These are phyloP conservation scores for Aplosporella prunicola DNA, from an alignment of 2,329 filamentous ascomycete species.

Conservation along the genomic window DNA sequence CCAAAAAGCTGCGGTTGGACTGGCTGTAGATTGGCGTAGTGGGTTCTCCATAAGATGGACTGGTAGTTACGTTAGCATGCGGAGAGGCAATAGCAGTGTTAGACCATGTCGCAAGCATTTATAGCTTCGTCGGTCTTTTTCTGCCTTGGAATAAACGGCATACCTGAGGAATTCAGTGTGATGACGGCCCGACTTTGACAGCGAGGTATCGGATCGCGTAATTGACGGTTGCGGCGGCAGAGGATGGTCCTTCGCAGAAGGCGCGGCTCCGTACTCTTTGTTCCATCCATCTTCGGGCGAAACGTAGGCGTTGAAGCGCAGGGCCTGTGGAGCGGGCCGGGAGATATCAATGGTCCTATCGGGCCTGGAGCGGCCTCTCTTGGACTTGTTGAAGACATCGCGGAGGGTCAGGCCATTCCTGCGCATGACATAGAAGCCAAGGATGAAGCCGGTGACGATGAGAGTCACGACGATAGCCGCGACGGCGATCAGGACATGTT, in stretches of 20 bases:
- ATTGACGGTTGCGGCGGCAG: slow-evolving; percentile 18
- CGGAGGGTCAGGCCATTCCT: slow-evolving; percentile 26
- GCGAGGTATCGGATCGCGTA: slow-evolving; percentile 15
- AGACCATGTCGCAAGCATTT: neutral
- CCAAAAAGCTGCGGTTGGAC: slow-evolving; percentile 2
- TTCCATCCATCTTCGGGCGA: neutral
- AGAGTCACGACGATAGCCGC: slow-evolving; percentile 33
- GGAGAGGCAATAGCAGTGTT: neutral
- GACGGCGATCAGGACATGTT: slow-evolving; percentile 31
- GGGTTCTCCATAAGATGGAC: too few relatives aligned
- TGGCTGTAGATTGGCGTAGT: neutral
- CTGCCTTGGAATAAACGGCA: neutral
- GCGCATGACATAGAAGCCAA: slow-evolving; percentile 29
- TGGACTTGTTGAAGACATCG: slow-evolving; percentile 5
- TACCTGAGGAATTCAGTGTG: slow-evolving; percentile 4
- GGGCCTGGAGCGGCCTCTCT: slow-evolving; percentile 1
- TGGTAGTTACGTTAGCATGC: slow-evolving; percentile 1
- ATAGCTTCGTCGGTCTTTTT: too few relatives aligned
- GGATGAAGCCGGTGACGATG: slow-evolving; percentile 27
- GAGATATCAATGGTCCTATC: slow-evolving; percentile 9
- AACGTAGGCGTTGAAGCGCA: slow-evolving; percentile 1
- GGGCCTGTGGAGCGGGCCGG: slow-evolving; percentile 1
- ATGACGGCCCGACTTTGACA: neutral
- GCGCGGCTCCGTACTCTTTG: neutral
- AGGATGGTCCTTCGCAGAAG: neutral